phyloP scores from a whole-genome alignment of 306 rosid species.

The Castanospermum australe region DNA sequence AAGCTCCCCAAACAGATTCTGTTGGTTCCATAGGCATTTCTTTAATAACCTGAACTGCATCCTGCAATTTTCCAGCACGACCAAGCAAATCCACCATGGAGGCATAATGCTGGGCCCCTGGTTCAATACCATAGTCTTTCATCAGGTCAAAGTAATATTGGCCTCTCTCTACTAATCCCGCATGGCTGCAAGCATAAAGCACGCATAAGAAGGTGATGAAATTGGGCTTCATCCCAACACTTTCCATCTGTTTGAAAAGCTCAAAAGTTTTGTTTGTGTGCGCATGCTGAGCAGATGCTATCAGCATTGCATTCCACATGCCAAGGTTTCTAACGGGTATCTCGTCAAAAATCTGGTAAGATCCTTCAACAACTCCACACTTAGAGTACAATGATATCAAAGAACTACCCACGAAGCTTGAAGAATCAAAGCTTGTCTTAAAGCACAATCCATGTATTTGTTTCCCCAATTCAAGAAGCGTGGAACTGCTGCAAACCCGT shows the following conservation, averaged over 20 bases:
- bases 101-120: slow-evolving; percentile 71
- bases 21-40: slow-evolving; percentile 82
- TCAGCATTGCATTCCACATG: slow-evolving; percentile 88
- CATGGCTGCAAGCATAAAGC: slow-evolving; percentile 90
- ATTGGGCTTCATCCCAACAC: slow-evolving; percentile 70
- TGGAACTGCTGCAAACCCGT: slow-evolving; percentile 64
- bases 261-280: slow-evolving; percentile 57
- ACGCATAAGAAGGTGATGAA: slow-evolving; percentile 77
- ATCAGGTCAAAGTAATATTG: slow-evolving; percentile 53
- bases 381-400: slow-evolving; percentile 70
- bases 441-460: slow-evolving; percentile 71
- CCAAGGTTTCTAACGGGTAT: slow-evolving; percentile 65
- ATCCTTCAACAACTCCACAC: slow-evolving; percentile 77
- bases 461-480: slow-evolving; percentile 75
- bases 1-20: slow-evolving; percentile 82
- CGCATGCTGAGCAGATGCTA: slow-evolving; percentile 82
- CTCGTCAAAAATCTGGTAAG: slow-evolving; percentile 66
- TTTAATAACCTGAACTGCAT: slow-evolving; percentile 56
- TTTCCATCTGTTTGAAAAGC: slow-evolving; percentile 54
- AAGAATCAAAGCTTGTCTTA: slow-evolving; percentile 66
- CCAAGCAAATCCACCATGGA: slow-evolving; percentile 85
- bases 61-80: slow-evolving; percentile 78
- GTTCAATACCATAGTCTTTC: slow-evolving; percentile 75
- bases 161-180: slow-evolving; percentile 77
- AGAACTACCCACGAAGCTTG: slow-evolving; percentile 80